Evolutionary conservation across 208 protist species (phyloP).

Genomic region (Wallacemonas sp.): DNA sequence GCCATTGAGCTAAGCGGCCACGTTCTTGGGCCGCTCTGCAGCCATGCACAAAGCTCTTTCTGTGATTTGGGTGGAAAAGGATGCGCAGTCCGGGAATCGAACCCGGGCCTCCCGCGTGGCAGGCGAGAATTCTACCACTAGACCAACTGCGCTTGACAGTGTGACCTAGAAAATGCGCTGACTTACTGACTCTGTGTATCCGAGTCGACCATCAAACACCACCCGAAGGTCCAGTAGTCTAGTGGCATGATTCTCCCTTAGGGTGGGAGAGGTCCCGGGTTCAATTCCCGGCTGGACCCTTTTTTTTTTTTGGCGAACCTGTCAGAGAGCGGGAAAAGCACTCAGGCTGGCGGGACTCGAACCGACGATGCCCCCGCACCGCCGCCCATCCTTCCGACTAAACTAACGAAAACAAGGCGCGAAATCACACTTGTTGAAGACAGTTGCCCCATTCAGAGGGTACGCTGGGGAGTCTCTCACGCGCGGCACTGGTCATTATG

Average conservation of each 20-base stretch:
- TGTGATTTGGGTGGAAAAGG: constrained; percentile 30
- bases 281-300: constrained; percentile 84
- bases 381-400: not conserved
- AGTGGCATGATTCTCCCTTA: constrained; percentile 94
- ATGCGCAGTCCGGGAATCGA: constrained; percentile 93
- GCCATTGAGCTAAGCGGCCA: constrained; percentile 92
- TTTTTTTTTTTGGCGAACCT: constrained; percentile 26
- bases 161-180: not conserved
- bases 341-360: not conserved
- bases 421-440: too few species aligned
- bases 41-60: not conserved
- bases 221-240: constrained; percentile 82
- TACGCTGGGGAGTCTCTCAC: too few species aligned
- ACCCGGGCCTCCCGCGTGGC: constrained; percentile 92
- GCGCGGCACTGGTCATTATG: too few species aligned
- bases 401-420: not conserved
- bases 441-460: too few species aligned
- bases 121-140: constrained; percentile 94
- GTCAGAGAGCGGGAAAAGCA: not conserved
- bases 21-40: not conserved
- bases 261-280: constrained; percentile 91
- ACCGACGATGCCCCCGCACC: not conserved
- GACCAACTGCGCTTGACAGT: constrained; percentile 82
- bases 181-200: not conserved
- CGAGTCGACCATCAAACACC: not conserved